Base-by-base conservation (phyloP, 805 yeast species). In the Monosporozyma servazzii region DNA sequence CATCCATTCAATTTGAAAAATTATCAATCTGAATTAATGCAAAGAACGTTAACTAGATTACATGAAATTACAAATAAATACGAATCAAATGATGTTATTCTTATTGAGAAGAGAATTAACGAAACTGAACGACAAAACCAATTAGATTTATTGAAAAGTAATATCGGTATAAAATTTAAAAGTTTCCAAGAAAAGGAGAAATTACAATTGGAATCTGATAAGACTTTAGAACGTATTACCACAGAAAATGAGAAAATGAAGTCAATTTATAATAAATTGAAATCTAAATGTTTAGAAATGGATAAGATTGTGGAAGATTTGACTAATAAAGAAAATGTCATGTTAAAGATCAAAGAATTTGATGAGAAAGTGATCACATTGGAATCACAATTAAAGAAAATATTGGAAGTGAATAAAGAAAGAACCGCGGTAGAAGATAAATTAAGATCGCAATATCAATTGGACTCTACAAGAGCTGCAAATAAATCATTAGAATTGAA, bases 401-500 rank as follows among this genome's bases (percentile, higher is more conserved):
- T 84, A 48, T 86, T 81, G 61, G 72, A 78, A 53, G 84, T 77
- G 57, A 76, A 77, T 58, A 70, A 72, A 49, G 45, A 47, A 1
- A 50, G 63, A 29, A 48, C 61, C 17, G 25, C 43, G 1, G 47
- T 52, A 27, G 73, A 69, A 47, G 71, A 69, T 27, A 51, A 48
- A 4, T 56, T 75, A 29, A 62, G 84, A 52, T 40, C 53, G 1
- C 51, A 63, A n/a, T 79, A 79, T 56, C 83, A 78, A 59, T 47
- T 53, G 4, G 60, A 60, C 7, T 77, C 82, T 0, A 68, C 78
- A 0, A 49, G 55, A n/a, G 81, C 82, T 3, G 79, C 79, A 0
- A 76, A 73, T 39, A 53, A 64, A 45, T 70, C 79, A 1, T 58
- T 62, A 3, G 30, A 41, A 6, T 39, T 70, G 3, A 68, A 66